Evolutionary conservation across 2,329 filamentous ascomycete species (phyloP).

Genomic region (Penicillium sp.): DNA sequence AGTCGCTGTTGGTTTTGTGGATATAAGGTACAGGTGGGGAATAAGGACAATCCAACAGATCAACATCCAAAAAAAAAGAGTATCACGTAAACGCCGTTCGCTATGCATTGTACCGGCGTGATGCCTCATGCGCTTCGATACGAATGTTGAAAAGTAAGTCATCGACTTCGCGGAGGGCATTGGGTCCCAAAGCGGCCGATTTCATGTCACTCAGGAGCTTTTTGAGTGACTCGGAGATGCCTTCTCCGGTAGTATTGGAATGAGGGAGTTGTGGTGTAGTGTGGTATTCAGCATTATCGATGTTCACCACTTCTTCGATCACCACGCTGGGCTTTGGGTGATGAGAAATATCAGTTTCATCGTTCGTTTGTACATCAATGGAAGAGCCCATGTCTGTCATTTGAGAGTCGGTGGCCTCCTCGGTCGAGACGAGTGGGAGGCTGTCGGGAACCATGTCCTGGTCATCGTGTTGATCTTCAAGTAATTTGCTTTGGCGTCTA

Average conservation of each 20-base stretch:
- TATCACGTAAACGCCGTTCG: constrained; percentile 32
- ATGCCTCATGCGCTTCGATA: constrained; percentile 69
- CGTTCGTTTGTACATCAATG: constrained; percentile 3
- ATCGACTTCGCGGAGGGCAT: constrained; percentile 69
- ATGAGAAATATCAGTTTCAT: constrained; percentile 6
- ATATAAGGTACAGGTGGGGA: constrained; percentile 21
- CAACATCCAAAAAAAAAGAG: constrained; percentile 6
- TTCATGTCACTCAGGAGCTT: constrained; percentile 60
- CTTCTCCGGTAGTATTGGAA: constrained; percentile 24
- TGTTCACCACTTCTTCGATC: background rate
- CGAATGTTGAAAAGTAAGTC: constrained; percentile 78
- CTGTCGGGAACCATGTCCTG: constrained; percentile 2
- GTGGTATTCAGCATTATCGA: constrained; percentile 9
- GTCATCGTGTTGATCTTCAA: background rate
- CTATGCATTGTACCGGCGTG: constrained; percentile 50
- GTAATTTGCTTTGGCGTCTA: constrained; percentile 8
- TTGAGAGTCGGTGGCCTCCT: constrained; percentile 19
- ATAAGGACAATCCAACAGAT: constrained; percentile 11
- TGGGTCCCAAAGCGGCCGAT: constrained; percentile 58
- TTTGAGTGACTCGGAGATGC: constrained; percentile 55
- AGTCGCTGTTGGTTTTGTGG: constrained; percentile 9
- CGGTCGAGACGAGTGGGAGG: constrained; percentile 6
- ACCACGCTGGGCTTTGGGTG: background rate
- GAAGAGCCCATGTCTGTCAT: constrained; percentile 13
- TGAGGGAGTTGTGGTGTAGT: constrained; percentile 14